Evolutionary conservation across 768 basidiomycete species (phyloP), one percentile per base, ranked within the genome.

Genomic region (Russula olivacea): DNA sequence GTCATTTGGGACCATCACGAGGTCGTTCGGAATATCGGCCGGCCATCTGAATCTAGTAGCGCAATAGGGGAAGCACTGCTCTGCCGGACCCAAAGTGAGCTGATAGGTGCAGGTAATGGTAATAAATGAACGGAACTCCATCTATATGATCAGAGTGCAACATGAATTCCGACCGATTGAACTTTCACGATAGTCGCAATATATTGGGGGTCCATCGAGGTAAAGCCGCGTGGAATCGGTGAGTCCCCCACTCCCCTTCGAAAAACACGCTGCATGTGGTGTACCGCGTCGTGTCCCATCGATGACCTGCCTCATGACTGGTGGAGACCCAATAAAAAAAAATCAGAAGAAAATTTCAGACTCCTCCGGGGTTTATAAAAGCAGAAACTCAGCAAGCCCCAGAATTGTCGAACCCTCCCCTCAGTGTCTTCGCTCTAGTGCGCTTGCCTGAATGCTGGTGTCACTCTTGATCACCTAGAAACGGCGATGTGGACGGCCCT

Each of bases 331-430:
- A 50, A 43, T 30, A 48, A 59, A 59, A 59, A 40, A 48, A 43
- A 52, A 19, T 19, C 5, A 21, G 21, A 23, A n/a, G 2, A 51
- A 54, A 55, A 34, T 25, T 64, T 64, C 58, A 51, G 41, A 52
- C 63, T 64, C 63, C 63, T 50, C 63, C 54, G 54, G 58, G 47
- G 53, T 30, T 28, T 64, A 64, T 60, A 60, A 64, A 64, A 34
- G 15, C 34, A 63, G 63, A 25, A 60, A 56, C 54, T 60, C 63
- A 64, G 63, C 58, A 64, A 41, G 47, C 53, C 53, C 30, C 53
- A 53, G 45, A 38, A 63, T 53, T 34, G 23, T 59, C 51, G 43
- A 59, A 52, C 51, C 57, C 52, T 12, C 32, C 48, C 40, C 41
- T 38, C 30, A 5, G 47, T 28, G 32, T 48, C 17, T 9, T 30